phyloP scores from a whole-genome alignment of 164 flowering plant species.

The Cinnamomum chago region DNA sequence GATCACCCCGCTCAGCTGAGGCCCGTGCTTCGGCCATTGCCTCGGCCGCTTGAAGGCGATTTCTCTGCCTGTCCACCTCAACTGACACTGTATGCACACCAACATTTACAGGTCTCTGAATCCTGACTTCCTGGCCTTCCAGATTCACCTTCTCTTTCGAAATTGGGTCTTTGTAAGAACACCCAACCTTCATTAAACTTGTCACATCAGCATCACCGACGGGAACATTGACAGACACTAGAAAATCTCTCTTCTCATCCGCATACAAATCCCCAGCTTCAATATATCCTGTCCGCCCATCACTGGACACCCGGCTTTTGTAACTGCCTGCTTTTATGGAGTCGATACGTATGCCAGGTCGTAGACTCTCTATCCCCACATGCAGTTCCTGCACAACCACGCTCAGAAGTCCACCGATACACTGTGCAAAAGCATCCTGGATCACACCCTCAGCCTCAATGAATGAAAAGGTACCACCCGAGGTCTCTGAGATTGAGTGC shows the following conservation, averaged over 20 bases:
- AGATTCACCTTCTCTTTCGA: slow-evolving; percentile 36
- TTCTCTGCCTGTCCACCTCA: slow-evolving; percentile 85
- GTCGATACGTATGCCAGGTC: slow-evolving; percentile 38
- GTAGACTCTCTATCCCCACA: slow-evolving; percentile 49
- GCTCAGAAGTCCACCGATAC: slow-evolving; percentile 91
- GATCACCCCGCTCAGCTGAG: slow-evolving; percentile 73
- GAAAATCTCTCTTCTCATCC: slow-evolving; percentile 88
- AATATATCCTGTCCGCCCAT: slow-evolving; percentile 43
- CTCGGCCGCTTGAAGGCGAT: slow-evolving; percentile 70
- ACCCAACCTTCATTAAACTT: slow-evolving; percentile 54
- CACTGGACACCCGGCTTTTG: slow-evolving; percentile 25
- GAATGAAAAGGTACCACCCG: slow-evolving; percentile 98
- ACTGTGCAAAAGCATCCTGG: slow-evolving; percentile 98
- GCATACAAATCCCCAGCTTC: slow-evolving; percentile 86
- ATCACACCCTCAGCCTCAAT: slow-evolving; percentile 80
- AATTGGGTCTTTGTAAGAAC: slow-evolving; percentile 57
- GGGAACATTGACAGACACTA: slow-evolving; percentile 58
- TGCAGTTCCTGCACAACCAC: slow-evolving; percentile 74
- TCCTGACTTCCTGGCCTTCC: slow-evolving; percentile 39
- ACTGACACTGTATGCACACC: slow-evolving; percentile 38
- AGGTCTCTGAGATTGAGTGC: slow-evolving; percentile 83
- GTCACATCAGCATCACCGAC: slow-evolving; percentile 25
- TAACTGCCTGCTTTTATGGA: slow-evolving; percentile 85
- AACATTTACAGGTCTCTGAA: slow-evolving; percentile 47
- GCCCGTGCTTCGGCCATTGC: slow-evolving; percentile 72